Percentiles rank a stretch among this genome's conserved stretches.
Evolutionary conservation across 306 rosid species (phyloP).

Genomic region (Sindora glabra): DNA sequence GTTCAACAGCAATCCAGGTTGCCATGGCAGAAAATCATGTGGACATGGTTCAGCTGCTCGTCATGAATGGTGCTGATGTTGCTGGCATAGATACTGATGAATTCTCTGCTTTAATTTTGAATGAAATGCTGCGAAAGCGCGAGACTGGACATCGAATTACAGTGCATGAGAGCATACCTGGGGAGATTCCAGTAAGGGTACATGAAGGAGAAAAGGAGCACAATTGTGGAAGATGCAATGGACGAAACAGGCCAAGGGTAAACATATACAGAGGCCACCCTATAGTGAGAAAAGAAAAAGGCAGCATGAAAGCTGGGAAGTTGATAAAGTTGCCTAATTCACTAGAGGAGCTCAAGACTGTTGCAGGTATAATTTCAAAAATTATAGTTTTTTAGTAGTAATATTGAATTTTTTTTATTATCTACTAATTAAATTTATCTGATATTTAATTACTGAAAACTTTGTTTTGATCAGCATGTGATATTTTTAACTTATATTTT

Average conservation of each 20-base stretch:
- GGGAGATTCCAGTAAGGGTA: constrained; percentile 21
- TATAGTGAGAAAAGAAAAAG: constrained; percentile 36
- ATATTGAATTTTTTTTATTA: too few relatives aligned
- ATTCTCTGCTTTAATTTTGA: constrained; percentile 29
- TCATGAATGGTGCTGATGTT: constrained; percentile 51
- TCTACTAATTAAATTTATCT: too few relatives aligned
- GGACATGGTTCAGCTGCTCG: constrained; percentile 59
- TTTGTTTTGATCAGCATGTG: too few relatives aligned
- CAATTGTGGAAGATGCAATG: constrained; percentile 15
- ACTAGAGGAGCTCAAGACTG: constrained; percentile 56
- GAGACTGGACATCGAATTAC: constrained; percentile 50
- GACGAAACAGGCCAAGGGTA: constrained; percentile 36
- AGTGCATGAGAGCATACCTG: constrained; percentile 22
- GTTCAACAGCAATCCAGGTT: constrained; percentile 42
- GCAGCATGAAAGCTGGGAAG: constrained; percentile 57
- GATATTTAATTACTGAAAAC: too few relatives aligned
- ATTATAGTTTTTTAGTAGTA: too few relatives aligned
- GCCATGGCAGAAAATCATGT: constrained; percentile 47
- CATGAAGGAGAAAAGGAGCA: constrained; percentile 38
- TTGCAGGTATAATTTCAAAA: constrained; percentile 54
- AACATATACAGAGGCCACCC: constrained; percentile 80
- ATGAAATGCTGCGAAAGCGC: constrained; percentile 39
- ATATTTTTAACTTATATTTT: too few relatives aligned
- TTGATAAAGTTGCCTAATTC: constrained; percentile 69
- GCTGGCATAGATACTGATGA: background rate